Percentiles rank a stretch among this genome's conserved stretches.
phyloP scores from a whole-genome alignment of 129 eudicot genomes.

The Artemisia tridentata region DNA sequence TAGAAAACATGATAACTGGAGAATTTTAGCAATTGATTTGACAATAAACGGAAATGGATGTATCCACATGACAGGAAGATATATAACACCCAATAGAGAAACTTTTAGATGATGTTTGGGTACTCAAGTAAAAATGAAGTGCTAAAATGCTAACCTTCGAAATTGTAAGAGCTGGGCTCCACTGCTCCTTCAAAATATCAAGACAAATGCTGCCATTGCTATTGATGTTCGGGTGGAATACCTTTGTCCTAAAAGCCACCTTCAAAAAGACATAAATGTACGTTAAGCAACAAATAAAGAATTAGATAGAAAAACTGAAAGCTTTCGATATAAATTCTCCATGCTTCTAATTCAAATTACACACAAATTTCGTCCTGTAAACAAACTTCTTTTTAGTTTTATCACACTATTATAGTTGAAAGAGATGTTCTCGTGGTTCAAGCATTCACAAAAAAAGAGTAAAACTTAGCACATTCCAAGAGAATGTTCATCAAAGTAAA shows the following conservation, averaged over 20 bases:
- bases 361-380: no score
- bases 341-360: no score
- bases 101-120: background rate
- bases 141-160: conserved; percentile 48
- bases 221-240: conserved; percentile 59
- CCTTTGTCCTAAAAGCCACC: conserved; percentile 68
- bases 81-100: background rate
- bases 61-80: background rate
- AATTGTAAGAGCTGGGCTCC: conserved; percentile 76
- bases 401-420: no score
- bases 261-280: conserved; percentile 13
- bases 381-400: no score
- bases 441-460: no score
- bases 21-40: background rate
- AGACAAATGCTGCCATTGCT: conserved; percentile 68
- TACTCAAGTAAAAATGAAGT: background rate
- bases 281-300: background rate
- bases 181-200: conserved; percentile 63
- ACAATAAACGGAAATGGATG: background rate
- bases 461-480: no score
- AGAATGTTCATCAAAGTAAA: no score
- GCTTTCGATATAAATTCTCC: background rate
- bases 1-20: background rate
- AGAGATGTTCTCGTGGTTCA: no score
- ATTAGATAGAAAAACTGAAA: background rate